A percentile compares a stretch with the other conserved stretches of the same genome.
These are phyloP conservation scores for Pistacia atlantica DNA, from an alignment of 345 rosid species.

Conservation along the genomic window DNA sequence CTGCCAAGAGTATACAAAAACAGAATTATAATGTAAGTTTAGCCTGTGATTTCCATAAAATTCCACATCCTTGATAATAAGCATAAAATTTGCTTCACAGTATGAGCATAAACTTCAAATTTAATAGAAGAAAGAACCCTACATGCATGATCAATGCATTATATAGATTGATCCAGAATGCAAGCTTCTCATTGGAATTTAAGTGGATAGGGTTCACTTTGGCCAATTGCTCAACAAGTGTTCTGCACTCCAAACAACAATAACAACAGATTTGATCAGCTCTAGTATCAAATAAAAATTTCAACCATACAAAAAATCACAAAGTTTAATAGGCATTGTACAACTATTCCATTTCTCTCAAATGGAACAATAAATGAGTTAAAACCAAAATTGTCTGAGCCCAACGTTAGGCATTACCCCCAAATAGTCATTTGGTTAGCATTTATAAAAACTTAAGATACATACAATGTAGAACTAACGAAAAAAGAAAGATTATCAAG, in stretches of 20 bases:
- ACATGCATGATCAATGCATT: constrained; percentile 99
- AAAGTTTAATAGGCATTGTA: neutral
- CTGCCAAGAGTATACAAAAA: constrained; percentile 39
- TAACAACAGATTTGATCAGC: constrained; percentile 11
- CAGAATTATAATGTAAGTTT: constrained; percentile 15
- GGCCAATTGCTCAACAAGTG: constrained; percentile 85
- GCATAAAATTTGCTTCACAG: neutral
- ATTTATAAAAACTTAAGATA: neutral
- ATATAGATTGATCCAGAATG: constrained; percentile 96
- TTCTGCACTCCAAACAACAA: constrained; percentile 43
- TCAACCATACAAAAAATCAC: neutral
- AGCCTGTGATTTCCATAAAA: constrained; percentile 4
- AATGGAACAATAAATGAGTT: neutral
- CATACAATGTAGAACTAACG: neutral
- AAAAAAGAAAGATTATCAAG: neutral
- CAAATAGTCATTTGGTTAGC: neutral
- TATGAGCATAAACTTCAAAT: neutral
- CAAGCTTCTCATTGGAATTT: constrained; percentile 79
- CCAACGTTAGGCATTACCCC: neutral
- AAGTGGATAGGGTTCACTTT: constrained; percentile 76
- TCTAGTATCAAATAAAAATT: constrained; percentile 1
- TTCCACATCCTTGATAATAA: neutral
- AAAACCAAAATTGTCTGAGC: neutral
- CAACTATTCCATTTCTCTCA: neutral
- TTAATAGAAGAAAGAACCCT: constrained; percentile 25